phyloP scores from a whole-genome alignment of 202 grass and related monocot genomes.

The Schoenoplectus triqueter region DNA sequence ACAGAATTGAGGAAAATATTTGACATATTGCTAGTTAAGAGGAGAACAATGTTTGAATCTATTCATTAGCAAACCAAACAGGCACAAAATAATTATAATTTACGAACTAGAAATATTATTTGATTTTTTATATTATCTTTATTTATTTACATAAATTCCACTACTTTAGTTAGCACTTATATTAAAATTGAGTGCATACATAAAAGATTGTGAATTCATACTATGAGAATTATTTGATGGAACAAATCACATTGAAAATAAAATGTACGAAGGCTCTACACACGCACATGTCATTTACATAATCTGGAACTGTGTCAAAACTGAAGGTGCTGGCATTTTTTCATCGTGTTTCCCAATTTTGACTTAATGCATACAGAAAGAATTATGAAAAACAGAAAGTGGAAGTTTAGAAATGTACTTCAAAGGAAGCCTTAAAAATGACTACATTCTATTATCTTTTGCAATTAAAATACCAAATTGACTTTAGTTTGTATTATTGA shows the following conservation, averaged over 20 bases:
- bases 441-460: neutral
- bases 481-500: too few relatives aligned
- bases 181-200: neutral
- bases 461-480: neutral
- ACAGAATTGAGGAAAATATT: neutral
- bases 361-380: too few relatives aligned
- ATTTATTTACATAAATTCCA: neutral
- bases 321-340: neutral
- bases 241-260: neutral
- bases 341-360: neutral
- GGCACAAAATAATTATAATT: too few relatives aligned
- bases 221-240: neutral
- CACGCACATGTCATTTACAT: neutral
- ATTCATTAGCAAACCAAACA: too few relatives aligned
- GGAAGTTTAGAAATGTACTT: too few relatives aligned
- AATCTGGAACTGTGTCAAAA: neutral
- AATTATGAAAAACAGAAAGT: too few relatives aligned
- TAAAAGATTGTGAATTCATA: neutral
- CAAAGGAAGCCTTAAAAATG: too few relatives aligned
- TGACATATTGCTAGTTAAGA: neutral
- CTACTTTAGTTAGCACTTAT: neutral
- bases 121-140: neutral
- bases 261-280: neutral
- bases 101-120: too few relatives aligned
- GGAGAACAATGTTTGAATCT: neutral